These are phyloP conservation scores for Eutrema salsugineum DNA, from an alignment of 441 rosid genomes.

Conservation along the genomic window DNA sequence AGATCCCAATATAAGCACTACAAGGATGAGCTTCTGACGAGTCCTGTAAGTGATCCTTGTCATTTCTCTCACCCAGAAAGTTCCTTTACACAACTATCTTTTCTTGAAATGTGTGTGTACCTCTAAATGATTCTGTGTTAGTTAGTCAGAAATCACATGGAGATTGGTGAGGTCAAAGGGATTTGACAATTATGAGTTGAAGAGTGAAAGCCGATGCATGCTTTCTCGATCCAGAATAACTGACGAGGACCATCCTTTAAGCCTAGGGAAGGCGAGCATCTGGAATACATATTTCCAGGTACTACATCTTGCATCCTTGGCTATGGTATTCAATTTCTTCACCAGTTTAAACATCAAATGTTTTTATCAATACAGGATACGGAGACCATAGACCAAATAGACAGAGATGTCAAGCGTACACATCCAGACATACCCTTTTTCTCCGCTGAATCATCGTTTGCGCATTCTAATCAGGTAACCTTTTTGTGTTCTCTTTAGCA, in stretches of 20 bases:
- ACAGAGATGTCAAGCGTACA: conserved; percentile 91
- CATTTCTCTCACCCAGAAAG: not conserved
- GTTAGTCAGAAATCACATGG: conserved; percentile 97
- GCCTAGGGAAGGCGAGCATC: conserved; percentile 81
- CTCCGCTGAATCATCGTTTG: conserved; percentile 74
- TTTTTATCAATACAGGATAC: conserved; percentile 51
- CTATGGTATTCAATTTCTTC: not conserved
- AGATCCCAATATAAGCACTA: conserved; percentile 90
- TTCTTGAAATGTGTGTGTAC: conserved; percentile 31
- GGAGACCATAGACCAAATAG: conserved; percentile 93
- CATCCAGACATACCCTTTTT: conserved; percentile 96
- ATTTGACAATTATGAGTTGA: conserved; percentile 46
- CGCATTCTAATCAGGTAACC: conserved; percentile 77
- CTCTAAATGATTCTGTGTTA: conserved; percentile 74
- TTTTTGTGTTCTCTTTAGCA: conserved; percentile 14
- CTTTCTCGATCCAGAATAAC: conserved; percentile 75
- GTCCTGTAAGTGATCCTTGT: conserved; percentile 70
- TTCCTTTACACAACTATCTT: not conserved
- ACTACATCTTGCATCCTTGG: conserved; percentile 13
- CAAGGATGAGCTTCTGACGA: conserved; percentile 83
- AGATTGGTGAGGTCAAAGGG: conserved; percentile 68
- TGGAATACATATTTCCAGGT: conserved; percentile 99
- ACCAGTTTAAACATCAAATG: not conserved
- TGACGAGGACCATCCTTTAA: conserved; percentile 94
- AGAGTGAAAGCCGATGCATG: conserved; percentile 52